Base-by-base conservation (phyloP, 805 yeast genomes). In the Teunomyces funiuensis region DNA sequence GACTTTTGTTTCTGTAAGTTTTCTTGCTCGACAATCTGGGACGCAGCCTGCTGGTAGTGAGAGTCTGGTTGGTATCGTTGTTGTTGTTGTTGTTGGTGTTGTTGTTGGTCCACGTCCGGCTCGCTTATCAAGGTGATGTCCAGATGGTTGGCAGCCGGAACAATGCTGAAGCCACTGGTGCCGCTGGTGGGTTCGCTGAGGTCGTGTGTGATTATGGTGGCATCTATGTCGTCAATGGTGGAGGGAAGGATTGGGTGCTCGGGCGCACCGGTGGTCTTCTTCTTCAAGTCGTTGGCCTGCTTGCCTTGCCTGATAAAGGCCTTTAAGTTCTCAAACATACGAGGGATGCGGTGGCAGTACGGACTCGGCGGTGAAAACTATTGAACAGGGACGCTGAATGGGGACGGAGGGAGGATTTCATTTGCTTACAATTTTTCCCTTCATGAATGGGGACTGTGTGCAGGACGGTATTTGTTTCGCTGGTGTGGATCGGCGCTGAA, bases 231-330 rank as follows among this genome's bases (percentile, higher is more conserved):
- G n/a, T 28, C 23, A 18, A 20, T 11, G 11, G 31, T 29, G 16
- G 23, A 33, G 33, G 26, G 30, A 27, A 17, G 33, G 26, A 40
- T 16, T 14, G 27, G 28, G 16, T 13, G 31, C 9, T 25, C 22
- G 26, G 19, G 4, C 6, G 9, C 23, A 15, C 11, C 36, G 6
- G 37, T 36, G 5, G 36, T 17, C 29, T 45, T 49, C 37, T 44
- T 44, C 29, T 47, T 54, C 36, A 47, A 22, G 22, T 69, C 68
- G 51, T 66, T 66, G 47, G 83, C 84, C 53, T 78, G 80, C 49
- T 77, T 78, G 17, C 85, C 85, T 49, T 80, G 85, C 48, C 85
- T 74, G 37, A 79, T 79, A 54, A 79, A 77, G 50, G 81, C 80
- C 52, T 75, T 76, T 47, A 79, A 64, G 52, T 80, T 79, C 59